A percentile compares a stretch with the other conserved stretches of the same genome.
These are phyloP conservation scores for Kingdonia uniflora DNA, from an alignment of 164 flowering plant genomes.

Conservation along the genomic window DNA sequence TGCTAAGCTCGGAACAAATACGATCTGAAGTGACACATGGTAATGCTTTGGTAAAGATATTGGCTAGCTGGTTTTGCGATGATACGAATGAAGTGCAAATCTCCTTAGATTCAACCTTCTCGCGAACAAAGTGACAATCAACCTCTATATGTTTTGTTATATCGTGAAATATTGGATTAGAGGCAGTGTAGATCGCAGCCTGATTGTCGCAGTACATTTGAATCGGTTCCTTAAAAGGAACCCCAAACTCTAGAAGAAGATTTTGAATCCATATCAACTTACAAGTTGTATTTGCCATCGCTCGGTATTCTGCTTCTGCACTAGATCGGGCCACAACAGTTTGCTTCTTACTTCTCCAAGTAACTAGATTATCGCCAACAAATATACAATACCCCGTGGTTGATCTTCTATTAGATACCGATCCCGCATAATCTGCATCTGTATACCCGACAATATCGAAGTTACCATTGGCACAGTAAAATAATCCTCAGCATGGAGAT, in stretches of 20 bases:
- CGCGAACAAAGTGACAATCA: neutral
- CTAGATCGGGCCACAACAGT: neutral
- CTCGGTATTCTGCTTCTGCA: neutral
- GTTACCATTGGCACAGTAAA: neutral
- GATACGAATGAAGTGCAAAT: neutral
- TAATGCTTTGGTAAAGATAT: neutral
- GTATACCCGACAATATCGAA: neutral
- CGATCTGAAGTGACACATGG: neutral
- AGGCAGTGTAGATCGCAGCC: neutral
- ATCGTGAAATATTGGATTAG: neutral
- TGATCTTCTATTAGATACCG: neutral
- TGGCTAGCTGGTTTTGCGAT: neutral
- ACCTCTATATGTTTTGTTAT: neutral
- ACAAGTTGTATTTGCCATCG: neutral
- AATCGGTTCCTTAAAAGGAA: neutral
- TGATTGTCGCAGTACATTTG: neutral
- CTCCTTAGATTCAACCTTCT: neutral
- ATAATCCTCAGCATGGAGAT: neutral
- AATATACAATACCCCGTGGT: neutral
- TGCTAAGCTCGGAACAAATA: neutral
- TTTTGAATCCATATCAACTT: neutral
- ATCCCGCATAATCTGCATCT: neutral
- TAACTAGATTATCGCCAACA: too few species aligned
- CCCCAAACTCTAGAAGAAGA: neutral
- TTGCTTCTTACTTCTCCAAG: neutral